Evolutionary conservation across 768 basidiomycete species (phyloP), one percentile per base, ranked within the genome.

Genomic region (Leccinum sublutescens): DNA sequence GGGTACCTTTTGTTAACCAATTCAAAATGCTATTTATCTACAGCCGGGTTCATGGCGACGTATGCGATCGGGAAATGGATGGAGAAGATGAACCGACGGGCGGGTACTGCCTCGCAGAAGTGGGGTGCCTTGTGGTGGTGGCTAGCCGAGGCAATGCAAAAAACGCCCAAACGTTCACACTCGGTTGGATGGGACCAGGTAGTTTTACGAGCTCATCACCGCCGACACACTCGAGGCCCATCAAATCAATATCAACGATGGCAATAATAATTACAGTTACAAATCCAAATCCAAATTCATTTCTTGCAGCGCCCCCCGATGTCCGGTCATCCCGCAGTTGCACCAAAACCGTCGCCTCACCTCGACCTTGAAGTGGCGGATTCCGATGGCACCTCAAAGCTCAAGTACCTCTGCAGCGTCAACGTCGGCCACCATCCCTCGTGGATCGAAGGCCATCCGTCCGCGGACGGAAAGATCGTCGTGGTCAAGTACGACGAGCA

Each of bases 301-400:
- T 47, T n/a, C 19, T 19, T 58, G 59, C 66, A 62, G 60, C 59
- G 64, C 68, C 61, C 15, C 52, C 56, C 55, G 59, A 59, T 61
- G 27, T 9, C 60, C 65, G 62, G 61, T 43, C 47, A 36, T 51
- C 48, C 50, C 66, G 21, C 21, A 59, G 55, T 52, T 50, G 25
- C 27, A 31, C 12, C 50, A 29, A 50, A 50, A 50, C 50, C 12
- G n/a, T 12, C 51, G 68, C 71, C 64, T 68, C 66, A 29, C 68
- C 68, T 59, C 59, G 59, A 52, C 67, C 69, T 64, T 57, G 58
- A 58, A 58, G 61, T 57, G 52, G 58, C 58, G 59, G 50, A 63
- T 65, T 27, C 25, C 25, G 4, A 27, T 27, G 25, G 25, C 29
- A 31, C 29, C 23, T 4, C 23, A 23, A 23, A 3, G 29, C 29